These are phyloP conservation scores for Cladophialophora exuberans DNA, from an alignment of 2,329 filamentous ascomycete species.

Conservation along the genomic window DNA sequence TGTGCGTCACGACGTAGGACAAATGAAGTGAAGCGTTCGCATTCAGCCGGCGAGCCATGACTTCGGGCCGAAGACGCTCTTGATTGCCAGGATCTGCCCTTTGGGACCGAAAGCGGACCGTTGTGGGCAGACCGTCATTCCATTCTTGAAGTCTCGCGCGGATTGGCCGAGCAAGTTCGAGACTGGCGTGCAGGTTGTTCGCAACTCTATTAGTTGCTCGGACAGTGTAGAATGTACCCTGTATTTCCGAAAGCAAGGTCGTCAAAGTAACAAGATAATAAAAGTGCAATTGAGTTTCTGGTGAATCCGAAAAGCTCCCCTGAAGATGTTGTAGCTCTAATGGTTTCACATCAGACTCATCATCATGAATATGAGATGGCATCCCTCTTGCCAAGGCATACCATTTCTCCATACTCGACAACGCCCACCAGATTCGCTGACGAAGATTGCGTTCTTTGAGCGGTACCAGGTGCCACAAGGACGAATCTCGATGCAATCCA, in stretches of 20 bases:
- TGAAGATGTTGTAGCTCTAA: no score
- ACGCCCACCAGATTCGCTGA: slow-evolving; percentile 18
- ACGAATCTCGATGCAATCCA: slow-evolving; percentile 11
- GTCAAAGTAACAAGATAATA: neutral
- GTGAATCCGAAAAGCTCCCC: slow-evolving; percentile 1
- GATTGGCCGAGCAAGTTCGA: neutral
- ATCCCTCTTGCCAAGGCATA: slow-evolving; percentile 10
- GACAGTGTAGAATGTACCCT: no score
- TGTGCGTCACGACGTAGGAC: slow-evolving; percentile 13
- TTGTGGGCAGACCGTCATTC: neutral
- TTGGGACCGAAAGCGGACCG: neutral
- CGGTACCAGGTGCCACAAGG: slow-evolving; percentile 11
- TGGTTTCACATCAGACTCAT: slow-evolving; percentile 12
- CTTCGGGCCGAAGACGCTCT: neutral
- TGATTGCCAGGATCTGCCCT: neutral
- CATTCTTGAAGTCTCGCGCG: no score
- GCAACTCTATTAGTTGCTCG: neutral
- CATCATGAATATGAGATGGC: slow-evolving; percentile 14
- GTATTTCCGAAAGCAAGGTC: neutral
- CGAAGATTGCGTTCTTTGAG: slow-evolving; percentile 11
- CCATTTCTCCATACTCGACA: slow-evolving; percentile 21
- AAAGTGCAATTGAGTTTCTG: neutral
- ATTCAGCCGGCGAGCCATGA: slow-evolving; percentile 4
- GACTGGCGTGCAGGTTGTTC: neutral
- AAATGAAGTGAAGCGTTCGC: slow-evolving; percentile 11